Base-by-base conservation (phyloP, 495 filamentous ascomycete species). In the Copromyces sp. region DNA sequence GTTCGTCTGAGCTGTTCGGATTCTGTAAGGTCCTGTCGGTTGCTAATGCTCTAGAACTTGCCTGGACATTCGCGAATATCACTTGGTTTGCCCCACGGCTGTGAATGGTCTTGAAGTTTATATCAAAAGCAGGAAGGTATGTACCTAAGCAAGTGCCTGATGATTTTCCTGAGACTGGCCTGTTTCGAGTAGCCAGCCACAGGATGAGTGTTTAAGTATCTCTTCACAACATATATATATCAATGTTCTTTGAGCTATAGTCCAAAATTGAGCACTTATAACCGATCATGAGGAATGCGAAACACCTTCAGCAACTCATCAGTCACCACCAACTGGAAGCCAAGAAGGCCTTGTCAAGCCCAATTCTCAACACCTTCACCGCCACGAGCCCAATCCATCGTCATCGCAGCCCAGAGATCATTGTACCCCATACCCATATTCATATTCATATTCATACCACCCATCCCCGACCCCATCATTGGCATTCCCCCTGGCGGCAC, bases 401-500 rank as follows among this genome's bases (percentile, higher is more conserved):
- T 77, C 73, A 78, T 73, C 17, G 77, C 68, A 29, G 59, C 72
- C 77, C 77, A 78, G 32, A 78, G 45, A 72, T 78, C 73, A 69
- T 75, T 39, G 24, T 38, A 42, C 69, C 65, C 41, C 68, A 59
- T n/a, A n/a, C 16, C 35, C 35, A 14, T 35, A 9, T 37, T 42
- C 41, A 32, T 72, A 6, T 6, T 29, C 17, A 20, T 42, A 20
- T 17, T 69, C 1, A 69, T 69, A n/a, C 39, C 37, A 24, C 70
- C 73, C 61, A 68, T 69, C 38, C 75, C 74, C 81, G 80, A 83
- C 1, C 78, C 78, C 73, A 79, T 78, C 39, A 80, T 79, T 76
- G 82, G 79, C 17, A 80, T 81, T 6, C 75, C 75, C 81, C 80
- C 81, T 12, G 82, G 70, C 82, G 17, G 80, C 77, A 44, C 78